Percentiles rank a stretch among this genome's conserved stretches.
These are phyloP conservation scores for Vicia sativa DNA, from an alignment of 306 rosid species.

Conservation along the genomic window DNA sequence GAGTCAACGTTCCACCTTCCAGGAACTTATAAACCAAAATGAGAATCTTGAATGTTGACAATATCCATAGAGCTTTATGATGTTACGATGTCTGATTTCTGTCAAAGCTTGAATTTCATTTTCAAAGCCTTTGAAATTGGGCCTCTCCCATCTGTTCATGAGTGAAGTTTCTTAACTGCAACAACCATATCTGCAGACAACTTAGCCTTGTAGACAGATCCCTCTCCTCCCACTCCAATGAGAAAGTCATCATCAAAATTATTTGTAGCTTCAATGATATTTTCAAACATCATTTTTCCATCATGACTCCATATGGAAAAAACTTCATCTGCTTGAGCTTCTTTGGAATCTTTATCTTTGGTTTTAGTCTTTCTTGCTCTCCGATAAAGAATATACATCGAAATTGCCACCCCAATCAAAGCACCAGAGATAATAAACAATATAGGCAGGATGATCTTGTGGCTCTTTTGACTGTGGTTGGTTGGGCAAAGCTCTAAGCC, in stretches of 20 bases:
- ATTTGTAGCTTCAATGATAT: slow-evolving; percentile 32
- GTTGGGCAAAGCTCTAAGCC: neutral
- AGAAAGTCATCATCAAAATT: slow-evolving; percentile 29
- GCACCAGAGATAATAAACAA: too few species aligned
- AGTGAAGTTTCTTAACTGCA: slow-evolving; percentile 39
- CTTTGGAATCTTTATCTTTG: too few species aligned
- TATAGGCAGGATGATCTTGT: too few species aligned
- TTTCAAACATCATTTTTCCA: slow-evolving; percentile 31
- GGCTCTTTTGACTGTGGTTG: neutral
- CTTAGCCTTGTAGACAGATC: slow-evolving; percentile 32
- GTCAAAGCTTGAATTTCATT: slow-evolving; percentile 27
- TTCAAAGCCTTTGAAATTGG: neutral
- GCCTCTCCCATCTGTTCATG: neutral
- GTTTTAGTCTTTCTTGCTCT: too few species aligned
- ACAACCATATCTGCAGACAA: neutral
- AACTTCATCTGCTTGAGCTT: neutral
- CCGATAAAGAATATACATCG: neutral
- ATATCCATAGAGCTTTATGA: slow-evolving; percentile 17
- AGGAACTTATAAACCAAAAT: slow-evolving; percentile 33
- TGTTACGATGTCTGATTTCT: slow-evolving; percentile 26
- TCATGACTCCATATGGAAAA: slow-evolving; percentile 32
- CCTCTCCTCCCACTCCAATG: slow-evolving; percentile 22
- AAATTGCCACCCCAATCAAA: neutral
- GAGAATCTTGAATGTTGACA: slow-evolving; percentile 9
- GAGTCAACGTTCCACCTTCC: slow-evolving; percentile 36